Conservation (phyloP, 2,329 filamentous ascomycete species). For the Colletotrichum melonis region DNA sequence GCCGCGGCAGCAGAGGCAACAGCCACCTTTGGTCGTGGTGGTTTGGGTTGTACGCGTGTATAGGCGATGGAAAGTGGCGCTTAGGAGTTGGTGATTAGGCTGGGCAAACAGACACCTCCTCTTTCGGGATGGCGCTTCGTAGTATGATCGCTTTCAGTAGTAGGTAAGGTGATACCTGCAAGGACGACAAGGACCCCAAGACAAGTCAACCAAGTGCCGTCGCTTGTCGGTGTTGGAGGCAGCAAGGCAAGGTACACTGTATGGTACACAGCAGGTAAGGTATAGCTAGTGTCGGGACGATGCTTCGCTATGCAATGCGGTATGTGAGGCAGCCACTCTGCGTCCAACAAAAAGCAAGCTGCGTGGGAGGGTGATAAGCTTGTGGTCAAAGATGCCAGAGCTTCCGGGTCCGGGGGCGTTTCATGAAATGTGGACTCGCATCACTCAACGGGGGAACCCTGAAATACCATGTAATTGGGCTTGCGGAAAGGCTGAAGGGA, state of each 20-base stretch:
- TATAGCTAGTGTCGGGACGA: neutral
- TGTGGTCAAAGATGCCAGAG: conserved; percentile 36
- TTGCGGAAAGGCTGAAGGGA: conserved; percentile 9
- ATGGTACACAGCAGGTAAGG: neutral
- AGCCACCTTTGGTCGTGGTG: conserved; percentile 15
- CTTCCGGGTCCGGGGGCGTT: conserved; percentile 37
- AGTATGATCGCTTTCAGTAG: conserved; percentile 25
- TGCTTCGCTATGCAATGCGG: conserved; percentile 13
- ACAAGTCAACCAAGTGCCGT: conserved; percentile 12
- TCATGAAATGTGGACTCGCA: conserved; percentile 36
- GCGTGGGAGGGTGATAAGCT: conserved; percentile 29
- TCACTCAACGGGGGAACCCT: conserved; percentile 27
- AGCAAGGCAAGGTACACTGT: neutral
- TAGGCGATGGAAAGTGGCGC: conserved; percentile 31
- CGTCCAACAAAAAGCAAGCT: conserved; percentile 18
- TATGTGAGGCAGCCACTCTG: conserved; percentile 27
- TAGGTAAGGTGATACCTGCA: neutral
- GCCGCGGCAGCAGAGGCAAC: conserved; percentile 28
- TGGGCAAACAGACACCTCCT: conserved; percentile 25
- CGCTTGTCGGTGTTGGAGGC: conserved; percentile 11
- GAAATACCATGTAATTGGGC: conserved; percentile 11
- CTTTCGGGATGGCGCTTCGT: conserved; percentile 34
- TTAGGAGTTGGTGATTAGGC: conserved; percentile 26
- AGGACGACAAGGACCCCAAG: conserved; percentile 18
- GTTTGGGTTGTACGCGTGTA: conserved; percentile 33